These are phyloP conservation scores for Hypoxylon sp. DNA, from an alignment of 2,329 filamentous ascomycete genomes.

Conservation along the genomic window DNA sequence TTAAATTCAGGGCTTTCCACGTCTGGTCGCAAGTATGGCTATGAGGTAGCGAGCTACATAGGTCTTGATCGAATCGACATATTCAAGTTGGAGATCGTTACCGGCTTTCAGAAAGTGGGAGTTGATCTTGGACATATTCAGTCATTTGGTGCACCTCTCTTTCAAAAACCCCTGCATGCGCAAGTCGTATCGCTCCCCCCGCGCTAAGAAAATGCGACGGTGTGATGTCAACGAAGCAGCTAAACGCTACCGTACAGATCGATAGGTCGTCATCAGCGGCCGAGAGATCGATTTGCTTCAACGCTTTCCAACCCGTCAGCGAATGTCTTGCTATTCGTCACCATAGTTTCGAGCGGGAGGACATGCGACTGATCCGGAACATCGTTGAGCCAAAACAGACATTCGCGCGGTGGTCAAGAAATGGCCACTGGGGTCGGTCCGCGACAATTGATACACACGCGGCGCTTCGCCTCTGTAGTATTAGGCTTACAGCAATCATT, in stretches of 20 bases:
- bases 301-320: too few species aligned
- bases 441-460: background rate
- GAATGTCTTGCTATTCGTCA: too few species aligned
- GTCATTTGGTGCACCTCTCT: slow-evolving; percentile 5
- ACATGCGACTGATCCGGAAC: background rate
- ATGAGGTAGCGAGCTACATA: background rate
- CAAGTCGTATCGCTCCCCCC: slow-evolving; percentile 27
- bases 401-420: too few species aligned
- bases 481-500: slow-evolving; percentile 3
- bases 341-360: slow-evolving; percentile 1
- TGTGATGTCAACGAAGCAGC: slow-evolving; percentile 33
- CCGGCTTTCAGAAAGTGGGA: too few species aligned
- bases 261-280: slow-evolving; percentile 1
- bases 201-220: slow-evolving; percentile 28
- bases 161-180: slow-evolving; percentile 16
- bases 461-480: slow-evolving; percentile 12
- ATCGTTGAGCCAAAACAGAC: background rate
- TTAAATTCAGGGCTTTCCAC: background rate
- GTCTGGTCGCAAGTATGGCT: background rate
- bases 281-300: slow-evolving; percentile 6
- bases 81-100: too few species aligned
- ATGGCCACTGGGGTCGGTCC: too few species aligned
- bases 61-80: slow-evolving; percentile 17
- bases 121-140: slow-evolving; percentile 21
- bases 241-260: slow-evolving; percentile 15